Evolutionary conservation across 768 basidiomycete genomes (phyloP).

Genomic region (Fomitopsis pulvina): DNA sequence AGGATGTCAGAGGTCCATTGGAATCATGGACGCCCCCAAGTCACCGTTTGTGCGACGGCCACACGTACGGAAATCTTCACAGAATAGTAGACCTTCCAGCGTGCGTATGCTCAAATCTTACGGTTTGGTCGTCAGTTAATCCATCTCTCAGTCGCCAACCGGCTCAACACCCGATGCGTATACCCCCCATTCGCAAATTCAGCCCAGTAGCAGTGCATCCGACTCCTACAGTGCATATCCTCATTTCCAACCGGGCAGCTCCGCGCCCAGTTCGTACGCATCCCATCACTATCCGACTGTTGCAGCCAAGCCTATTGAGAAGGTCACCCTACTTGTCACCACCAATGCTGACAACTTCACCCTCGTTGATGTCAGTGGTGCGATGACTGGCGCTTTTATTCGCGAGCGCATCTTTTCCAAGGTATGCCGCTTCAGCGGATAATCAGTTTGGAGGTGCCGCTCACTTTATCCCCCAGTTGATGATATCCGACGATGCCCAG

Average conservation of each 20-base stretch:
- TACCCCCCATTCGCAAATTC: conserved; percentile 18
- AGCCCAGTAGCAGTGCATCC: conserved; percentile 8
- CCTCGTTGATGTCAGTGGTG: conserved; percentile 64
- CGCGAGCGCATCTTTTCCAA: conserved; percentile 78
- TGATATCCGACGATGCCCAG: conserved; percentile 82
- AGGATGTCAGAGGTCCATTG: conserved; percentile 13
- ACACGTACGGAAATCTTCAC: conserved; percentile 17
- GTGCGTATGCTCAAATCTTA: conserved; percentile 14
- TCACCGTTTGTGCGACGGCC: conserved; percentile 15
- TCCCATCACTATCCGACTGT: conserved; percentile 25
- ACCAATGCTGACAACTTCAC: conserved; percentile 71
- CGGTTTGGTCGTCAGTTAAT: conserved; percentile 9
- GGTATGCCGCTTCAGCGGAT: conserved; percentile 30
- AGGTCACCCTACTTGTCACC: conserved; percentile 41
- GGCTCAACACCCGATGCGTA: conserved; percentile 18
- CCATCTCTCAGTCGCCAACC: conserved; percentile 20
- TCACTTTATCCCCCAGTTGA: conserved; percentile 40
- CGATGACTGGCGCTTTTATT: conserved; percentile 59
- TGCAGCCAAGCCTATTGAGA: conserved; percentile 16
- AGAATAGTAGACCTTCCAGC: conserved; percentile 22
- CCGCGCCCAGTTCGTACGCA: conserved; percentile 17
- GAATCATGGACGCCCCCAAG: conserved; percentile 17
- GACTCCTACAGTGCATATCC: conserved; percentile 8
- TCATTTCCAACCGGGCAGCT: not conserved
- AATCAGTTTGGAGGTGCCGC: not conserved